phyloP scores from a whole-genome alignment of 1,284 basidiomycete genomes.

The Leccinum fuscescens region DNA sequence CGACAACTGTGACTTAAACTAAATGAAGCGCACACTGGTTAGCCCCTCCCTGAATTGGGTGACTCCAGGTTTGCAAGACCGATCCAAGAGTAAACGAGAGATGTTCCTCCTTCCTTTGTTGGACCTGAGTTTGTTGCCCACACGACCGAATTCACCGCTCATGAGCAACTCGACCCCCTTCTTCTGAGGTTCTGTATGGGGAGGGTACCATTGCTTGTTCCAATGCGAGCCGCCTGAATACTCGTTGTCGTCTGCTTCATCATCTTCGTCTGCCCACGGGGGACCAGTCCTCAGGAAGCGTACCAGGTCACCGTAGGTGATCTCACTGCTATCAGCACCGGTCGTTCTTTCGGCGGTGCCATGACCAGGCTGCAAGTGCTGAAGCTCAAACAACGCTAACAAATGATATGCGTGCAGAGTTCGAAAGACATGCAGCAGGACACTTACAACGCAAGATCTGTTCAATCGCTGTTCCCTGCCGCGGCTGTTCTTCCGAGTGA shows the following conservation, averaged over 20 bases:
- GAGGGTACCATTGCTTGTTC: conserved; percentile 41
- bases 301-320: conserved; percentile 24
- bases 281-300: conserved; percentile 19
- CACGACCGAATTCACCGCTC: conserved; percentile 84
- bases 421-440: not conserved
- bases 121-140: conserved; percentile 48
- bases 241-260: conserved; percentile 37
- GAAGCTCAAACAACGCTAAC: conserved; percentile 45
- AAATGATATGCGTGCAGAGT: conserved; percentile 5
- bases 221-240: conserved; percentile 29
- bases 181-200: conserved; percentile 65
- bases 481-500: conserved; percentile 18
- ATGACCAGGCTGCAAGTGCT: conserved; percentile 23
- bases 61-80: conserved; percentile 39
- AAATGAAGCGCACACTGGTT: conserved; percentile 41
- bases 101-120: conserved; percentile 42
- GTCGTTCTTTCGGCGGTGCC: conserved; percentile 26
- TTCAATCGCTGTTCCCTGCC: conserved; percentile 17
- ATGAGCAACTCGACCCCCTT: conserved; percentile 70
- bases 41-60: conserved; percentile 51
- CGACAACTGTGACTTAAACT: not conserved
- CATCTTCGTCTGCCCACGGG: conserved; percentile 19
- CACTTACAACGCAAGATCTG: conserved; percentile 40
- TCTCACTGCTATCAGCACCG: conserved; percentile 30
- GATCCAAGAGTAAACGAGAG: conserved; percentile 46